A percentile compares a stretch with the other conserved stretches of the same genome.
phyloP scores from a whole-genome alignment of 2,329 filamentous ascomycete genomes.

The Elsinoe ampelina region DNA sequence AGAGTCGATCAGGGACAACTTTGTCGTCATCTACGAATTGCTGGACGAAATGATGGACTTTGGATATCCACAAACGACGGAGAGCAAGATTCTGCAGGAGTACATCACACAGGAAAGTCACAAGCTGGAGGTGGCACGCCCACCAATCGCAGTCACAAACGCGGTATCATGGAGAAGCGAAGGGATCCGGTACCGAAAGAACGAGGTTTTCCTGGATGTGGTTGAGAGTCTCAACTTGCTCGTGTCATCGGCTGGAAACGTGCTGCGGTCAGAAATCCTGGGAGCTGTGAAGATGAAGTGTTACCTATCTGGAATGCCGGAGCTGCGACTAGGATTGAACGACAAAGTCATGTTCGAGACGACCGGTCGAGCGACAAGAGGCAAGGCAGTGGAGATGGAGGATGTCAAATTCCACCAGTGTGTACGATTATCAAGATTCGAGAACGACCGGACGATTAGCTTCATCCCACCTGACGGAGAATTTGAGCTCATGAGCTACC shows the following conservation, averaged over 20 bases:
- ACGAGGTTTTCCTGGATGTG: constrained; percentile 97
- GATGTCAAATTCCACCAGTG: constrained; percentile 99
- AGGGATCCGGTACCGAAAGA: constrained; percentile 96
- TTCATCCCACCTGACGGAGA: constrained; percentile 98
- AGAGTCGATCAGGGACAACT: constrained; percentile 98
- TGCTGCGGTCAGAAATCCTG: constrained; percentile 89
- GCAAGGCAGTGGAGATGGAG: constrained; percentile 98
- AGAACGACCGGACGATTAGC: constrained; percentile 96
- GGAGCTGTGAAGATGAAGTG: constrained; percentile 99
- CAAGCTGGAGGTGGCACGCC: constrained; percentile 90
- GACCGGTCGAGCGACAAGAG: constrained; percentile 83
- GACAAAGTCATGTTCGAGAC: constrained; percentile 99
- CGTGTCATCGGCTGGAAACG: constrained; percentile 88
- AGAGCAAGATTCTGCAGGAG: constrained; percentile 96
- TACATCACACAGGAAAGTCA: constrained; percentile 96
- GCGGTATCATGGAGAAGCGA: constrained; percentile 97
- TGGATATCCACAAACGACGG: constrained; percentile 96
- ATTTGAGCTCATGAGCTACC: constrained; percentile 99
- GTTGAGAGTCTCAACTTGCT: constrained; percentile 94
- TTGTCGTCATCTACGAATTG: constrained; percentile 97
- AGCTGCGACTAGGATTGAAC: constrained; percentile 85
- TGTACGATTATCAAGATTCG: constrained; percentile 87
- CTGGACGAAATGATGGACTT: constrained; percentile 99
- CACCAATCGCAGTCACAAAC: constrained; percentile 96
- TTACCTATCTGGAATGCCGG: constrained; percentile 96